Conservation (phyloP, 176 grass and related monocot species). For the Carex pumila region DNA sequence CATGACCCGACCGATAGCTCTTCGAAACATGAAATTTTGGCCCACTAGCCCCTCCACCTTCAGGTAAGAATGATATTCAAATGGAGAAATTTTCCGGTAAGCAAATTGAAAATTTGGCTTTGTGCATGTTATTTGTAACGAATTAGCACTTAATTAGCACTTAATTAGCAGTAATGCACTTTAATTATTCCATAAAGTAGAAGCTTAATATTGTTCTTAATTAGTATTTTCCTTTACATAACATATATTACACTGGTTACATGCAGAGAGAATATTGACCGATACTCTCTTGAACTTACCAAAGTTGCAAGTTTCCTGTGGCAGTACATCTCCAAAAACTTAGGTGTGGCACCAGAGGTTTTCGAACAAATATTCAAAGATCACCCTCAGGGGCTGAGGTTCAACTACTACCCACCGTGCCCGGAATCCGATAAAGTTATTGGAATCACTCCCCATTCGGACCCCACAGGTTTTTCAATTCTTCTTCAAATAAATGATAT, state of each 20-base stretch:
- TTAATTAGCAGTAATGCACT: too few relatives aligned
- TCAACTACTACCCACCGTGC: slow-evolving; percentile 68
- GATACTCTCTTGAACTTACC: slow-evolving; percentile 32
- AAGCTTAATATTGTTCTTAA: not conserved
- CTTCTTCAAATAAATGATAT: slow-evolving; percentile 47
- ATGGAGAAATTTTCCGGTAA: not conserved
- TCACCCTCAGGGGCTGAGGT: slow-evolving; percentile 21
- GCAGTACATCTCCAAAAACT: slow-evolving; percentile 22
- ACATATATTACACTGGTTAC: not conserved
- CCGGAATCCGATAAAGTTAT: slow-evolving; percentile 32
- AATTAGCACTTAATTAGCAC: too few relatives aligned
- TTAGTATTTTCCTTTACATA: not conserved
- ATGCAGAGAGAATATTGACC: slow-evolving; percentile 31
- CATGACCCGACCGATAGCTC: slow-evolving; percentile 19
- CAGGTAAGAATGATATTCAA: slow-evolving; percentile 6
- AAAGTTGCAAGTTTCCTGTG: slow-evolving; percentile 19
- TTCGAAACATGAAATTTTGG: slow-evolving; percentile 43
- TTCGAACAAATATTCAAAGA: slow-evolving; percentile 28
- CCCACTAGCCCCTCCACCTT: slow-evolving; percentile 28
- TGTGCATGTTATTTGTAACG: too few relatives aligned
- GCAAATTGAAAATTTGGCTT: too few relatives aligned
- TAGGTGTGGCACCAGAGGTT: slow-evolving; percentile 19
- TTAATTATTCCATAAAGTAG: not conserved
- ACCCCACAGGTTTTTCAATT: slow-evolving; percentile 34
- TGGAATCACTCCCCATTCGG: slow-evolving; percentile 46